These are phyloP conservation scores for Musa schizocarpa DNA, from an alignment of 176 grass and related monocot genomes.

Conservation along the genomic window DNA sequence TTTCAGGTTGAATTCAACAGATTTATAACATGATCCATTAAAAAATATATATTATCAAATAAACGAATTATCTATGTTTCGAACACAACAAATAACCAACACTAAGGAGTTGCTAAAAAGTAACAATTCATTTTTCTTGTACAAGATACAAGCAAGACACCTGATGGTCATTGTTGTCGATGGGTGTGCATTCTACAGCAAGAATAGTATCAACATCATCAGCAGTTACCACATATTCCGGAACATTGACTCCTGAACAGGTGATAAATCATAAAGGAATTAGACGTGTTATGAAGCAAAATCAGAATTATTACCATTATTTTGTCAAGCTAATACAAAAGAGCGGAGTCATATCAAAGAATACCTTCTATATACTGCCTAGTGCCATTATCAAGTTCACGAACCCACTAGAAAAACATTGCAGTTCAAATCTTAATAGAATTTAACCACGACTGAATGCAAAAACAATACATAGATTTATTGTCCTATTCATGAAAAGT, in stretches of 20 bases:
- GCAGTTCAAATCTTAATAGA: neutral
- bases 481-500: neutral
- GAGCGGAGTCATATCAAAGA: neutral
- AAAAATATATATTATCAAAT: too few relatives aligned
- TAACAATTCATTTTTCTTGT: neutral
- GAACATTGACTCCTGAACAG: conserved; percentile 57
- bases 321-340: neutral
- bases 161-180: conserved; percentile 84
- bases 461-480: conserved; percentile 12
- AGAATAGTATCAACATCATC: conserved; percentile 91
- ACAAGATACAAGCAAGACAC: conserved; percentile 27
- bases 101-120: neutral
- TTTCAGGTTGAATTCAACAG: too few relatives aligned
- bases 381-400: conserved; percentile 69
- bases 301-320: neutral
- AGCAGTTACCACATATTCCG: conserved; percentile 76
- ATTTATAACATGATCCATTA: too few relatives aligned
- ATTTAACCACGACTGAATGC: conserved; percentile 5
- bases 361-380: conserved; percentile 83
- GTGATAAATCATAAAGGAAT: neutral
- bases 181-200: conserved; percentile 86
- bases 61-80: neutral
- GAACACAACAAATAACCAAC: neutral
- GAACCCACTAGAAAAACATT: conserved; percentile 71
- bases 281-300: conserved; percentile 10